A percentile compares a stretch with the other conserved stretches of the same genome.
Evolutionary conservation across 345 rosid genomes (phyloP).

Genomic region (Triadica sebifera): DNA sequence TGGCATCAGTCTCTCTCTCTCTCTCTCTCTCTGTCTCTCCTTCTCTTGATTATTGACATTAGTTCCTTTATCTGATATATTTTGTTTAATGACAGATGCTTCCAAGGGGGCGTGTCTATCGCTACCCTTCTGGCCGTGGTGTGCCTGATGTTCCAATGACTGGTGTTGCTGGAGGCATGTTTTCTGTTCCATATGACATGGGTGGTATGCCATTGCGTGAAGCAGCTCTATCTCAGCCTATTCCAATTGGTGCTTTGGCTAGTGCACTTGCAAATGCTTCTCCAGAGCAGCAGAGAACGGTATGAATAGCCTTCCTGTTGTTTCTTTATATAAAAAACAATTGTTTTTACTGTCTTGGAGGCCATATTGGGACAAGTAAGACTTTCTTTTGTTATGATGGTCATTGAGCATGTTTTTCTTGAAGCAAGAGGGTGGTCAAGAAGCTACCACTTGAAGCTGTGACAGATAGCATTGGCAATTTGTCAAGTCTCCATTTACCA

Average conservation of each 20-base stretch:
- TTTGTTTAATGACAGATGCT: slow-evolving; percentile 48
- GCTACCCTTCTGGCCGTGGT: slow-evolving; percentile 76
- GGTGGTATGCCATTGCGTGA: slow-evolving; percentile 62
- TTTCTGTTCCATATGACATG: slow-evolving; percentile 69
- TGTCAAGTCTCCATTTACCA: background rate
- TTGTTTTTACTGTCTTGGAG: background rate
- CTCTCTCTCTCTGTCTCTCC: background rate
- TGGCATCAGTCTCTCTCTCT: slow-evolving; percentile 1
- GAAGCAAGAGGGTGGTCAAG: background rate
- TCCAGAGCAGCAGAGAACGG: slow-evolving; percentile 90
- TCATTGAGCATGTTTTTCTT: background rate
- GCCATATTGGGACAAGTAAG: background rate
- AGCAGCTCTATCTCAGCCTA: slow-evolving; percentile 51
- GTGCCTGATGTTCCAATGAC: slow-evolving; percentile 69
- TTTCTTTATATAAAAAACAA: background rate
- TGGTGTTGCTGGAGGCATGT: slow-evolving; percentile 70
- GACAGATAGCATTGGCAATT: no score
- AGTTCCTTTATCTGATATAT: background rate
- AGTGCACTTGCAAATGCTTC: slow-evolving; percentile 80
- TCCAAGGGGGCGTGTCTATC: slow-evolving; percentile 72
- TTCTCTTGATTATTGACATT: background rate
- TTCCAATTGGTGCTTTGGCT: slow-evolving; percentile 85
- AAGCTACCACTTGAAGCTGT: no score
- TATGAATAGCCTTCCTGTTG: slow-evolving; percentile 27
- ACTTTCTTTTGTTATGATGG: background rate